Conservation (phyloP, 1,284 basidiomycete genomes). For the Rhodotorula sp. region DNA sequence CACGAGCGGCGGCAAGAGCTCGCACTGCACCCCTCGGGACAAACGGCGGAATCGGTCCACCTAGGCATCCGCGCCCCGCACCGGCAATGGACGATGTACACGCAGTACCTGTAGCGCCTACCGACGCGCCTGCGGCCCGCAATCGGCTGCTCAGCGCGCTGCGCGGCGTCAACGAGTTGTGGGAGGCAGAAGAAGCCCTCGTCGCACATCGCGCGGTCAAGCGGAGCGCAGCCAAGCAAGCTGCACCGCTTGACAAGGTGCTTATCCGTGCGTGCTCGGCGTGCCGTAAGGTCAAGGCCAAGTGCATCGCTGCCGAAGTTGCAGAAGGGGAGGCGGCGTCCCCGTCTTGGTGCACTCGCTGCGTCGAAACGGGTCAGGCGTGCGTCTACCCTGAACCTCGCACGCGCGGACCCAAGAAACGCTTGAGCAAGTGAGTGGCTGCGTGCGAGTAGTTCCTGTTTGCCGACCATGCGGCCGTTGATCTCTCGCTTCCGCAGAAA, state of each 20-base stretch:
- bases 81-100: too few species aligned
- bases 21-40: too few species aligned
- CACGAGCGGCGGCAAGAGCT: too few species aligned
- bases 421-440: constrained; percentile 20
- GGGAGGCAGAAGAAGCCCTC: not conserved
- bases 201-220: not conserved
- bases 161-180: not conserved
- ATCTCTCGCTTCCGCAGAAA: not conserved
- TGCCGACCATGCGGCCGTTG: not conserved
- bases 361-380: not conserved
- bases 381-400: constrained; percentile 7
- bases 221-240: not conserved
- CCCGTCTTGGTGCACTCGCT: constrained; percentile 6
- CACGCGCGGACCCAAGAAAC: constrained; percentile 25
- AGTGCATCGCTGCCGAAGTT: not conserved
- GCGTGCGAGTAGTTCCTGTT: too few species aligned
- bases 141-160: not conserved
- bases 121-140: too few species aligned
- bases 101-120: too few species aligned
- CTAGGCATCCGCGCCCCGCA: too few species aligned
- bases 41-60: too few species aligned
- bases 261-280: constrained; percentile 11
- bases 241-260: not conserved
- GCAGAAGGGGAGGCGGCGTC: too few species aligned
- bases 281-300: constrained; percentile 13